phyloP scores from a whole-genome alignment of 495 filamentous ascomycete genomes.

The Aspergillus egyptiacus region DNA sequence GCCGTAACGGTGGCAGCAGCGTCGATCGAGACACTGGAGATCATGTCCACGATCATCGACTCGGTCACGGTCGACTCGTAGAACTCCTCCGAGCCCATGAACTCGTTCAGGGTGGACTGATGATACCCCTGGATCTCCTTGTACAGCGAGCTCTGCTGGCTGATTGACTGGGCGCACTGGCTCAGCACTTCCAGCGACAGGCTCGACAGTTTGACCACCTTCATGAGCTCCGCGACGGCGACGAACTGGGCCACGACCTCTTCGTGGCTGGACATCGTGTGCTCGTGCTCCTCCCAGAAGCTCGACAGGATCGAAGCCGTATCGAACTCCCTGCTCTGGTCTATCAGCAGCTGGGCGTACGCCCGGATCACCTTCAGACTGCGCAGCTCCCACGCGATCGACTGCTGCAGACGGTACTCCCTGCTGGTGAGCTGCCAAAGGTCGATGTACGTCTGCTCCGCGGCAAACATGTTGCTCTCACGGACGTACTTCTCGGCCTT shows the following conservation, averaged over 20 bases:
- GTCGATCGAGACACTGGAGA: constrained; percentile 23
- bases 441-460: constrained; percentile 31
- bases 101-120: constrained; percentile 14
- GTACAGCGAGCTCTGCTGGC: constrained; percentile 20
- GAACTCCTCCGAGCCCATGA: constrained; percentile 19
- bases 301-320: constrained; percentile 32
- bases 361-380: constrained; percentile 25
- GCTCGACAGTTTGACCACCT: constrained; percentile 25
- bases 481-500: constrained; percentile 17
- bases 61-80: constrained; percentile 25
- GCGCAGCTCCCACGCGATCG: constrained; percentile 27
- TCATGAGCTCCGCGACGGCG: constrained; percentile 33
- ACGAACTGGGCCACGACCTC: constrained; percentile 24
- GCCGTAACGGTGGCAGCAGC: constrained; percentile 22
- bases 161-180: constrained; percentile 23
- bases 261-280: constrained; percentile 19
- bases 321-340: constrained; percentile 27
- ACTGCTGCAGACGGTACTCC: constrained; percentile 26
- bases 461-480: constrained; percentile 19
- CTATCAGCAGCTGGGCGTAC: constrained; percentile 30
- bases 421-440: constrained; percentile 33
- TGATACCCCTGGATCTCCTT: background rate
- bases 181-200: constrained; percentile 32
- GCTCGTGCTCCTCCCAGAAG: constrained; percentile 32
- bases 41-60: constrained; percentile 28